Evolutionary conservation across 371 early-diverging fungal species (phyloP).

Genomic region (Mucor saturninus): DNA sequence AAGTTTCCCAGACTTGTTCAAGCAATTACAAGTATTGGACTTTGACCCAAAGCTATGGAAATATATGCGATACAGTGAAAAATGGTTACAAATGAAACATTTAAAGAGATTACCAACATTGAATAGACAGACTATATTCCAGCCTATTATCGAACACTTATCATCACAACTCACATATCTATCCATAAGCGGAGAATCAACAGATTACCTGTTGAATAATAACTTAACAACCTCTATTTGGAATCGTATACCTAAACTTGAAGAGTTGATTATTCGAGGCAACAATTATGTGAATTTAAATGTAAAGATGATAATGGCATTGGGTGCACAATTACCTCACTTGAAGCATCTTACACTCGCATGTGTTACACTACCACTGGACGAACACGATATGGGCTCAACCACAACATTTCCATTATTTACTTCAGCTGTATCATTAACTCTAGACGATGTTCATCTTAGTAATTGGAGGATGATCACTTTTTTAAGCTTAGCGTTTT

Average conservation of each 20-base stretch:
- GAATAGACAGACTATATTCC: slow-evolving; percentile 10
- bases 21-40: slow-evolving; percentile 15
- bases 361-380: slow-evolving; percentile 24
- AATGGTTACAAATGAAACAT: slow-evolving; percentile 2
- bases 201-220: slow-evolving; percentile 12
- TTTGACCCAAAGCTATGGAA: slow-evolving; percentile 34
- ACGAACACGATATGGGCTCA: slow-evolving; percentile 24
- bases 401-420: slow-evolving; percentile 27
- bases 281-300: slow-evolving; percentile 15
- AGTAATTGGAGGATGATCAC: slow-evolving; percentile 31
- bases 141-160: slow-evolving; percentile 1
- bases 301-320: slow-evolving; percentile 27
- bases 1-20: slow-evolving; percentile 22
- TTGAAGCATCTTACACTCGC: slow-evolving; percentile 23
- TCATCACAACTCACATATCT: slow-evolving; percentile 25
- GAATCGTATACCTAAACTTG: slow-evolving; percentile 23
- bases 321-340: slow-evolving; percentile 27
- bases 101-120: slow-evolving; percentile 20
- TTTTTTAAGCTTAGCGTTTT: slow-evolving; percentile 31
- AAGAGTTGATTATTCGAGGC: slow-evolving; percentile 19
- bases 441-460: slow-evolving; percentile 27
- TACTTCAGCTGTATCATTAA: slow-evolving; percentile 20
- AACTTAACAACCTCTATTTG: slow-evolving; percentile 22
- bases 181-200: slow-evolving; percentile 21
- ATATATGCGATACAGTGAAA: slow-evolving; percentile 23